Evolutionary conservation across 805 yeast species (phyloP), one percentile per base, ranked within the genome.

Genomic region (Kodamaea sagamina): DNA sequence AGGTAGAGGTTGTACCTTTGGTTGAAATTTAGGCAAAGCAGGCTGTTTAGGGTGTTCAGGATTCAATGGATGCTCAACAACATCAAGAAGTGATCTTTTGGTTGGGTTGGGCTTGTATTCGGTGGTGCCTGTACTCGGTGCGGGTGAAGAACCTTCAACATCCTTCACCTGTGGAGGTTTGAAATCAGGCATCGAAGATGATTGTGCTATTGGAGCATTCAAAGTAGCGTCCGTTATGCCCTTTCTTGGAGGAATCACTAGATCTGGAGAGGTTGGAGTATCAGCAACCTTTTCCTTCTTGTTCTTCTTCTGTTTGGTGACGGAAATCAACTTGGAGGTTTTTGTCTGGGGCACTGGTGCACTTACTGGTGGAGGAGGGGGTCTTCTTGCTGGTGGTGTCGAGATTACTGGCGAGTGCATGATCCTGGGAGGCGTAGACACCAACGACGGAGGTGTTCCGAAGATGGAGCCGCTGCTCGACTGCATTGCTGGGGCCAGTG

Each of bases 401-500:
- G 43, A 41, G 19, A 41, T 25, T 2, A 34, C 38, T 4, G 43
- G 43, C 12, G 43, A 41, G 22, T 41, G 38, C n/a, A 41, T 32
- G 9, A 22, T 29, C 18, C 24, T n/a, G 4, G 42, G 42, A 11
- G 42, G 25, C 11, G 34, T 21, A 3, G 41, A 27, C 3, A 13
- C 17, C 1, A 17, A 8, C 7, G 38, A 17, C 10, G 38, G 28
- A n/a, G 38, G 27, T 2, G 26, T 21, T 11, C 27, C 38, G 12
- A 35, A 24, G 27, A 13, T 35, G 5, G 38, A 29, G 2, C 34
- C 34, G 5, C 34, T 19, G 3, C 19, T 11, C 4, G 34, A 13
- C 10, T 15, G 7, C 27, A 21, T 12, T 3, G 28, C 28, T n/a
- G 27, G 27, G 9, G 22, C 22, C 4, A 6, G 24, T n/a, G 38